phyloP scores from a whole-genome alignment of 129 eudicot genomes.

The Gnaphalium uliginosum region DNA sequence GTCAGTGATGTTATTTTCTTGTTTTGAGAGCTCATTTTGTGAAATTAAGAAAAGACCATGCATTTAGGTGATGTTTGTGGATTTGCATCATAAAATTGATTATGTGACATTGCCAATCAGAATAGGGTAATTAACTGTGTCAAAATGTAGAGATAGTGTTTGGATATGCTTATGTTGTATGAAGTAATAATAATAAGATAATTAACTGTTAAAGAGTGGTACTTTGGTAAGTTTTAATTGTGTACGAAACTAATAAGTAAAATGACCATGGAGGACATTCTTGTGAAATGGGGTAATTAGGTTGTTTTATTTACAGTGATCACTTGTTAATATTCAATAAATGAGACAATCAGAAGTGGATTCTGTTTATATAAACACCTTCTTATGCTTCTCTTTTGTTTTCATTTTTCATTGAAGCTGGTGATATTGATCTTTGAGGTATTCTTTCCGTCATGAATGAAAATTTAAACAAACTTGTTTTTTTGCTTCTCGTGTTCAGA shows the following conservation, averaged over 20 bases:
- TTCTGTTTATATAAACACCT: not conserved
- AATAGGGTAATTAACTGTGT: too few relatives aligned
- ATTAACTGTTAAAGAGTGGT: not conserved
- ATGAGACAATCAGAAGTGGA: not conserved
- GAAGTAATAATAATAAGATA: not conserved
- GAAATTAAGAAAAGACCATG: not conserved
- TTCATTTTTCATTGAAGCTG: too few relatives aligned
- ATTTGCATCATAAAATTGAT: not conserved
- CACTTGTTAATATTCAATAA: not conserved
- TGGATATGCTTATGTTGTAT: not conserved
- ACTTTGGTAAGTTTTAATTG: not conserved
- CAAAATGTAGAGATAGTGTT: not conserved
- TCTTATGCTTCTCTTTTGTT: too few relatives aligned
- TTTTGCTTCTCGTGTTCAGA: constrained; percentile 37
- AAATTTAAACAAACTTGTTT: not conserved
- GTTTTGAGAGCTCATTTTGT: not conserved
- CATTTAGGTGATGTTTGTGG: not conserved
- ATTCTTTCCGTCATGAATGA: not conserved
- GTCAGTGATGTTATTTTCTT: constrained; percentile 29
- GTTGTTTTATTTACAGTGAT: not conserved
- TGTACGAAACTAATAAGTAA: too few relatives aligned
- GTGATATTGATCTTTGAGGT: not conserved
- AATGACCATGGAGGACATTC: not conserved
- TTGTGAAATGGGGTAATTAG: not conserved
- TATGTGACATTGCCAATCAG: too few relatives aligned